These are phyloP conservation scores for Zygosaccharomyces sapae DNA, from an alignment of 1,139 yeast genomes.

Conservation along the genomic window DNA sequence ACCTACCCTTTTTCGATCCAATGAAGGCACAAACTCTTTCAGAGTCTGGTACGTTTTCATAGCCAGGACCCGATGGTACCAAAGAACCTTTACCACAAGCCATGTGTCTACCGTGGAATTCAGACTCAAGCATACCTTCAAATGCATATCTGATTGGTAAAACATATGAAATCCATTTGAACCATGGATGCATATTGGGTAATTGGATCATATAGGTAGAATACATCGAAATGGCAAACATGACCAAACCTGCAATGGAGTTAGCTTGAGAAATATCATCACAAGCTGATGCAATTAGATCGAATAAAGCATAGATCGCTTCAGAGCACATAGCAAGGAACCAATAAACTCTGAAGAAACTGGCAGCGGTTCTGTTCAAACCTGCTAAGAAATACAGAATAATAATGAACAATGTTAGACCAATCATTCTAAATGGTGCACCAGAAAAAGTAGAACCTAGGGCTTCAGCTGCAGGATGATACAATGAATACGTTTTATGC, in stretches of 20 bases:
- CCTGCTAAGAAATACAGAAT: constrained; percentile 48
- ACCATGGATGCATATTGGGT: constrained; percentile 54
- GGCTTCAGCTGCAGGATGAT: constrained; percentile 50
- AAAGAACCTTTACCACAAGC: constrained; percentile 35
- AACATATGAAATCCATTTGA: constrained; percentile 53
- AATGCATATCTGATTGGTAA: constrained; percentile 51
- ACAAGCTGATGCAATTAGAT: constrained; percentile 43
- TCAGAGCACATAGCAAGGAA: constrained; percentile 40
- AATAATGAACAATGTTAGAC: constrained; percentile 42
- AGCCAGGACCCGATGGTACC: constrained; percentile 44
- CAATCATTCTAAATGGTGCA: constrained; percentile 41
- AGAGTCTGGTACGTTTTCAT: constrained; percentile 35
- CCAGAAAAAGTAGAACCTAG: constrained; percentile 42
- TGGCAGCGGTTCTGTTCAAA: constrained; percentile 46
- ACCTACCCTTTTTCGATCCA: constrained; percentile 32
- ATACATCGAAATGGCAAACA: constrained; percentile 46
- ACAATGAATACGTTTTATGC: constrained; percentile 47
- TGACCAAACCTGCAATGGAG: constrained; percentile 46
- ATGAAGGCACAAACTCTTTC: constrained; percentile 42
- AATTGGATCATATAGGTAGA: constrained; percentile 52
- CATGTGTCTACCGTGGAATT: constrained; percentile 40
- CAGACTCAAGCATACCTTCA: constrained; percentile 47
- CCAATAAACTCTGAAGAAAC: constrained; percentile 46
- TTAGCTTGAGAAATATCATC: constrained; percentile 46
- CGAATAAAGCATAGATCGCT: constrained; percentile 43